A percentile compares a stretch with the other conserved stretches of the same genome.
Evolutionary conservation across 164 flowering plant species (phyloP).

Genomic region (Brasenia schreberi): DNA sequence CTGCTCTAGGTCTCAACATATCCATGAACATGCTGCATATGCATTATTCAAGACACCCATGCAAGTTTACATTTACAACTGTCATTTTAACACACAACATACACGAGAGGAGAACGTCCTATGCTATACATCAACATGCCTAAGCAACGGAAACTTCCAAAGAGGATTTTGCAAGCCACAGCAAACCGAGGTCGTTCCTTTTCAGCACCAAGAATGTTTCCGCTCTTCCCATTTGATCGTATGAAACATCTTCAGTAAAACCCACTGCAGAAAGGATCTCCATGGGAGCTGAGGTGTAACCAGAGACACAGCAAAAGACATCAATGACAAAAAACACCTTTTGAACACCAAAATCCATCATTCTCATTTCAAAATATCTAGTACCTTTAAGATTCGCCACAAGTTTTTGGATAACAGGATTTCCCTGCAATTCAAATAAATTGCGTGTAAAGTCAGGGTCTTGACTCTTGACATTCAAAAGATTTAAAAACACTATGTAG

Average conservation of each 20-base stretch:
- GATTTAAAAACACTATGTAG: background rate
- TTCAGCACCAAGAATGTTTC: slow-evolving; percentile 67
- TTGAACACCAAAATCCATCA: background rate
- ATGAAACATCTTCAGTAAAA: slow-evolving; percentile 49
- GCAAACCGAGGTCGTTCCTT: slow-evolving; percentile 75
- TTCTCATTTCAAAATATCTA: background rate
- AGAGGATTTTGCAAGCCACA: slow-evolving; percentile 90
- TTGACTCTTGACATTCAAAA: background rate
- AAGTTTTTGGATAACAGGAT: slow-evolving; percentile 58
- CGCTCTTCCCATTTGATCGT: slow-evolving; percentile 34
- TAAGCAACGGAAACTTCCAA: slow-evolving; percentile 43
- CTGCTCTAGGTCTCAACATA: too few species aligned
- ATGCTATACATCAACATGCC: background rate
- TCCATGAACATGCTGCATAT: too few species aligned
- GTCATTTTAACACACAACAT: too few species aligned
- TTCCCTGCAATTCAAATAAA: slow-evolving; percentile 37
- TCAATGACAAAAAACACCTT: background rate
- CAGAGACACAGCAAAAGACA: slow-evolving; percentile 1
- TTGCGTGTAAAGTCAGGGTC: background rate
- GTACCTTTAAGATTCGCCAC: slow-evolving; percentile 62
- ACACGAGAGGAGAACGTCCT: slow-evolving; percentile 4
- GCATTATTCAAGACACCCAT: too few species aligned
- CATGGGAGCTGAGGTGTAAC: slow-evolving; percentile 58
- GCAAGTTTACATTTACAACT: too few species aligned
- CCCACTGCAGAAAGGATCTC: slow-evolving; percentile 62